Percentiles rank a stretch among this genome's conserved stretches.
These are phyloP conservation scores for Nadsonia starkeyi-henricii DNA, from an alignment of 1,139 yeast species.

Conservation along the genomic window DNA sequence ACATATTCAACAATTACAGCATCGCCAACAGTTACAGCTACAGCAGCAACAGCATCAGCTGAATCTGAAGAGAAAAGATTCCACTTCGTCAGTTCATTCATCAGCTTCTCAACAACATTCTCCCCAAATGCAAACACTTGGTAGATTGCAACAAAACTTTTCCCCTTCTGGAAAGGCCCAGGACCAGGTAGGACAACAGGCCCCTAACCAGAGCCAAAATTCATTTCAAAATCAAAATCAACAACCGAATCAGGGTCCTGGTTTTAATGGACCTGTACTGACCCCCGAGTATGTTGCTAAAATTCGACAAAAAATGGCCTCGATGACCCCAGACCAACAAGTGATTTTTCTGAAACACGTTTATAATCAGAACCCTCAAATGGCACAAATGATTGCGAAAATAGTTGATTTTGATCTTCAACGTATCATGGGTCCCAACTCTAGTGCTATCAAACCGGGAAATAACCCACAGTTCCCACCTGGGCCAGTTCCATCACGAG, in stretches of 20 bases:
- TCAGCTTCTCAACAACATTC: neutral
- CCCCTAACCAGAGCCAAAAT: neutral
- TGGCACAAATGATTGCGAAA: slow-evolving; percentile 3
- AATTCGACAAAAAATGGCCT: slow-evolving; percentile 11
- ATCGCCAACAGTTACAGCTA: slow-evolving; percentile 10
- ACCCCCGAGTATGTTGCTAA: neutral
- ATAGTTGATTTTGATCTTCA: slow-evolving; percentile 3
- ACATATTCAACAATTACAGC: slow-evolving; percentile 9
- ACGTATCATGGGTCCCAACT: neutral
- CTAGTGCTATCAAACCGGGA: slow-evolving; percentile 7
- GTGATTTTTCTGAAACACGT: slow-evolving; percentile 13
- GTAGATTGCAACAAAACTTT: neutral
- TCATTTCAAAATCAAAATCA: neutral
- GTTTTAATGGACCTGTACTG: neutral
- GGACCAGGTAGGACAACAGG: too few relatives aligned
- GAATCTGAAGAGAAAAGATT: slow-evolving; percentile 2
- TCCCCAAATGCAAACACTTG: neutral
- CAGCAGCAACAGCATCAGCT: slow-evolving; percentile 11
- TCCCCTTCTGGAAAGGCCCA: too few relatives aligned
- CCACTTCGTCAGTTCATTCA: neutral
- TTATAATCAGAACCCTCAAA: slow-evolving; percentile 3
- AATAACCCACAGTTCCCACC: slow-evolving; percentile 9
- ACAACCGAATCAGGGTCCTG: neutral
- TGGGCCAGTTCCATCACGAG: too few relatives aligned
- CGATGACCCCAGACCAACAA: slow-evolving; percentile 14